Evolutionary conservation across 768 basidiomycete species (phyloP).

Genomic region (Trametes elegans): DNA sequence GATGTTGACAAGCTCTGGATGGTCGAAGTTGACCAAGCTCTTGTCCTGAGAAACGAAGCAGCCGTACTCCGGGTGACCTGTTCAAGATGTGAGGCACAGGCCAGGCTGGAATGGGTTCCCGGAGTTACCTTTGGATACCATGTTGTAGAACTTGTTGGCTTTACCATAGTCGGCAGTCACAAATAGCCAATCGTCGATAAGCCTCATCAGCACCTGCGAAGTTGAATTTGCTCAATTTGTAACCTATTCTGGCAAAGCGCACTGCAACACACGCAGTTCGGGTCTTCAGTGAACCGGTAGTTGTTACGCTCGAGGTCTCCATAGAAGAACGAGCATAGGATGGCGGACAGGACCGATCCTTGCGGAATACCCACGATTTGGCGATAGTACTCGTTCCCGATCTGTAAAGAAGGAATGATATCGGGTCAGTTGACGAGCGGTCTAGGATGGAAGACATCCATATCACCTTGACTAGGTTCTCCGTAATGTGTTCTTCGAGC

Average conservation of each 20-base stretch:
- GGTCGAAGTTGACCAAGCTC: conserved; percentile 85
- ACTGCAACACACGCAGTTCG: conserved; percentile 54
- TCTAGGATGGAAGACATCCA: not conserved
- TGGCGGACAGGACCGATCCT: conserved; percentile 89
- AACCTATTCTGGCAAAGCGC: not conserved
- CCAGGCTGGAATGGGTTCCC: too few species aligned
- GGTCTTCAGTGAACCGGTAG: conserved; percentile 51
- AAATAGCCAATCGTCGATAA: conserved; percentile 95
- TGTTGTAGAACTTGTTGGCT: conserved; percentile 67
- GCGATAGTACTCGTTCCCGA: conserved; percentile 75
- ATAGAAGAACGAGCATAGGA: conserved; percentile 95
- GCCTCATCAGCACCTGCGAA: conserved; percentile 72
- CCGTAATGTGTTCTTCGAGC: conserved; percentile 85
- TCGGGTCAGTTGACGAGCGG: not conserved
- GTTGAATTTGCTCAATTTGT: not conserved
- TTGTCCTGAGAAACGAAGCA: conserved; percentile 89
- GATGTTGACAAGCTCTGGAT: conserved; percentile 50
- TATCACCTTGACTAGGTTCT: conserved; percentile 85
- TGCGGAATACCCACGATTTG: conserved; percentile 97
- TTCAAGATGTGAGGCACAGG: not conserved
- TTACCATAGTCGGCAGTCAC: conserved; percentile 63
- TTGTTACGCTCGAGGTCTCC: conserved; percentile 78
- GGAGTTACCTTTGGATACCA: conserved; percentile 76
- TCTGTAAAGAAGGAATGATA: conserved; percentile 43
- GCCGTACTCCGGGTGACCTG: conserved; percentile 92